A percentile compares a stretch with the other conserved stretches of the same genome.
These are phyloP conservation scores for Rhipidocladum racemiflorum DNA, from an alignment of 176 grass and related monocot species.

Conservation along the genomic window DNA sequence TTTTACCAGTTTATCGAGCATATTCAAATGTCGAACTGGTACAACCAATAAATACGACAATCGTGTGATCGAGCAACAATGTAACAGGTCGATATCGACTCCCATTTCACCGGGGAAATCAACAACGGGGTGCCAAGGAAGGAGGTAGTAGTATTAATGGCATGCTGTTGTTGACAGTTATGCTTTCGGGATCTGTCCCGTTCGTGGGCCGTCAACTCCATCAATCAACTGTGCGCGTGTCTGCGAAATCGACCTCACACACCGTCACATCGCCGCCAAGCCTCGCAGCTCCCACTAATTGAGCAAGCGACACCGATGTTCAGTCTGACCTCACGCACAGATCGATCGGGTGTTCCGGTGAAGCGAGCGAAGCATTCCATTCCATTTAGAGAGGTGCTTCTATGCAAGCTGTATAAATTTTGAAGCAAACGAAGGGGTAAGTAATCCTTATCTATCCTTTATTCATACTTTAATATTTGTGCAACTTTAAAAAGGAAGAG, in stretches of 20 bases:
- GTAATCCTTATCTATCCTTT: too few relatives aligned
- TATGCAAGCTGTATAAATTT: too few relatives aligned
- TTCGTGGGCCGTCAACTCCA: not conserved
- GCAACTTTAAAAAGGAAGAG: too few relatives aligned
- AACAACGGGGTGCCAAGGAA: not conserved
- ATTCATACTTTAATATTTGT: too few relatives aligned
- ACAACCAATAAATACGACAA: too few relatives aligned
- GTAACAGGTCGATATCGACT: too few relatives aligned
- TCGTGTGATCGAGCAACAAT: too few relatives aligned
- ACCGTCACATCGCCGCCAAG: not conserved
- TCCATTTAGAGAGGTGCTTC: too few relatives aligned
- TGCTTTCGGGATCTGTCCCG: not conserved
- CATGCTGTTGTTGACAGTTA: constrained; percentile 6
- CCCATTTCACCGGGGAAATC: not conserved
- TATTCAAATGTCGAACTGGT: too few relatives aligned
- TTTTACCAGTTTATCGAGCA: too few relatives aligned
- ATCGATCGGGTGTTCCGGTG: not conserved
- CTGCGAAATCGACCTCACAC: not conserved
- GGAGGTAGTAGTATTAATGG: not conserved
- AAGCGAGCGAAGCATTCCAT: not conserved
- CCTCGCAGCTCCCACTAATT: not conserved
- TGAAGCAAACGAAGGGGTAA: too few relatives aligned
- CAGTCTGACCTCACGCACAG: not conserved
- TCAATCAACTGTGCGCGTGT: not conserved
- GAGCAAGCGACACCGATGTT: constrained; percentile 1